Percentiles rank a stretch among this genome's conserved stretches.
phyloP scores from a whole-genome alignment of 176 grass and related monocot species.

The Themeda triandra region DNA sequence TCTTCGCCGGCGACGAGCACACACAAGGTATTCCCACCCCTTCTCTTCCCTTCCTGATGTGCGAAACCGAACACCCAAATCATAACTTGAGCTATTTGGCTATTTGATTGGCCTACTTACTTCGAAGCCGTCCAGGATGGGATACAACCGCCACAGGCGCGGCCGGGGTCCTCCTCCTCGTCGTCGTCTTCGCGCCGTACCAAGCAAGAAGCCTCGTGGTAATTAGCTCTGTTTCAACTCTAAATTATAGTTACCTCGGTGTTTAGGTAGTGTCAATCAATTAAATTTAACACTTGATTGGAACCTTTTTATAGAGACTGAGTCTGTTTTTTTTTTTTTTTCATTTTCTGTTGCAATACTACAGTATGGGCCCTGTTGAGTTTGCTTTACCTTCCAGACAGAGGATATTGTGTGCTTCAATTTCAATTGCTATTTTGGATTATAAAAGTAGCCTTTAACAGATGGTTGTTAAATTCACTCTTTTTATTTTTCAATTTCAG shows the following conservation, averaged over 20 bases:
- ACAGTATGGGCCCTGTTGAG: neutral
- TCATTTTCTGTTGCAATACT: neutral
- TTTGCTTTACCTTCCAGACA: neutral
- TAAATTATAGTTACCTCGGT: neutral
- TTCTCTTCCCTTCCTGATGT: neutral
- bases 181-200: slow-evolving; percentile 38
- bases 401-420: neutral
- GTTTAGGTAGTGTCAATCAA: neutral
- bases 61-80: neutral
- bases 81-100: neutral
- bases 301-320: neutral
- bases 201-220: slow-evolving; percentile 54
- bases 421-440: neutral
- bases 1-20: neutral
- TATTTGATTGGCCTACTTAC: neutral
- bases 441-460: neutral
- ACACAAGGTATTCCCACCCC: neutral
- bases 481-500: slow-evolving; percentile 38
- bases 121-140: slow-evolving; percentile 44
- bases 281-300: neutral
- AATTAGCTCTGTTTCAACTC: neutral
- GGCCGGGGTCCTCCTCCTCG: slow-evolving; percentile 41
- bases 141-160: slow-evolving; percentile 67
- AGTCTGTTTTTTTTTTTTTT: neutral
- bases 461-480: neutral